Evolutionary conservation across 2,329 filamentous ascomycete species (phyloP).

Genomic region (Parasarocladium wereldwijsianum): DNA sequence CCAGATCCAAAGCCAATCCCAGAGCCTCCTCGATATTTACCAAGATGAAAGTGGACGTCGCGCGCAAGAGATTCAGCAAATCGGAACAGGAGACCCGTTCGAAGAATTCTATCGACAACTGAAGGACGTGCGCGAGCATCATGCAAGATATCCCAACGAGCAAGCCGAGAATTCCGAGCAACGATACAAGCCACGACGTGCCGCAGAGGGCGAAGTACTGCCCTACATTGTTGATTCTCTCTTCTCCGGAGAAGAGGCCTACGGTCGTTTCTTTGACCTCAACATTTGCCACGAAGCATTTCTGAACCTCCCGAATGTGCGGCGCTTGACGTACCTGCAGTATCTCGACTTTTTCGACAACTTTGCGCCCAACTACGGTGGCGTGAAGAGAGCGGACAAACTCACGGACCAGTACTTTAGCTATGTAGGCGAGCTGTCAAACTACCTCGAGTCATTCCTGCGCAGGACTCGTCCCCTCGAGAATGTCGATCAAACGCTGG

Average conservation of each 20-base stretch:
- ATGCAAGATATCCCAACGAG: conserved; percentile 84
- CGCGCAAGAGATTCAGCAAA: conserved; percentile 66
- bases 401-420: conserved; percentile 84
- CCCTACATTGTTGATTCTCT: conserved; percentile 68
- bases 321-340: conserved; percentile 77
- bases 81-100: conserved; percentile 75
- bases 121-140: conserved; percentile 68
- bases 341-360: conserved; percentile 86
- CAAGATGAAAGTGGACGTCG: conserved; percentile 59
- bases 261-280: conserved; percentile 83
- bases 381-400: conserved; percentile 69
- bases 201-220: conserved; percentile 46
- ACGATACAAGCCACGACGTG: conserved; percentile 62
- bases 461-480: conserved; percentile 73
- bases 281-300: conserved; percentile 75
- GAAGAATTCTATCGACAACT: conserved; percentile 85
- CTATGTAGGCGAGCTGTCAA: conserved; percentile 67
- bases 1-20: conserved; percentile 77
- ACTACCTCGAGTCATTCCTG: conserved; percentile 82
- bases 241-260: conserved; percentile 92
- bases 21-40: conserved; percentile 70
- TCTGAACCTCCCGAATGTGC: conserved; percentile 76
- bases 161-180: conserved; percentile 89
- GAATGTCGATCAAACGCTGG: conserved; percentile 65
- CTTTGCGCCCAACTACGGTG: conserved; percentile 60